phyloP scores from a whole-genome alignment of 331 rosid species.

The Malus hybrid region DNA sequence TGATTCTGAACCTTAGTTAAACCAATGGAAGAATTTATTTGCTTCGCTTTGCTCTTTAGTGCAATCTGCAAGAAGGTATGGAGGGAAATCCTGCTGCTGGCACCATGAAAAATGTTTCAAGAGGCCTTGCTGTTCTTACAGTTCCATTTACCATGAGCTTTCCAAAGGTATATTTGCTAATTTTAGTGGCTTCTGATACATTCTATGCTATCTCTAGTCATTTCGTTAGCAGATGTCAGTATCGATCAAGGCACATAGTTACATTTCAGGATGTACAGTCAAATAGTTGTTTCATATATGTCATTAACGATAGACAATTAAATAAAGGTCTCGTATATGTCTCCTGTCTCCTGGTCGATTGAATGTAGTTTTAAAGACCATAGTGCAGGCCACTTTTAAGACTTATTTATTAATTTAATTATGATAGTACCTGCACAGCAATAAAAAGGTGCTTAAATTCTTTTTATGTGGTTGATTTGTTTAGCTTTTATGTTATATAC shows the following conservation, averaged over 20 bases:
- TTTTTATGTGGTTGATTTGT: not conserved
- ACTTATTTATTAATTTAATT: not conserved
- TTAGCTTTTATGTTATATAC: not conserved
- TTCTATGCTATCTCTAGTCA: not conserved
- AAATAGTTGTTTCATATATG: not conserved
- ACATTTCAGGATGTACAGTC: not conserved
- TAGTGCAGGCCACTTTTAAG: not conserved
- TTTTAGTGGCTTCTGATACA: not conserved
- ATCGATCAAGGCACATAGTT: not conserved
- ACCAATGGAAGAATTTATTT: not conserved
- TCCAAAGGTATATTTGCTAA: slow-evolving; percentile 57
- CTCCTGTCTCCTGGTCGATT: not conserved
- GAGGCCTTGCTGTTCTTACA: slow-evolving; percentile 74
- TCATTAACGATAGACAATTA: not conserved
- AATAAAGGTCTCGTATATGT: not conserved
- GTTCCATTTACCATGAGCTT: slow-evolving; percentile 85
- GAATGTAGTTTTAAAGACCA: not conserved
- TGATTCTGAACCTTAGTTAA: not conserved
- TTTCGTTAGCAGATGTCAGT: not conserved
- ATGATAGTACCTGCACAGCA: not conserved
- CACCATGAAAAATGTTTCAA: slow-evolving; percentile 72
- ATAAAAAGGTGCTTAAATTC: not conserved
- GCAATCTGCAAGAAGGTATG: slow-evolving; percentile 86
- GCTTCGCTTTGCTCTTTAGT: slow-evolving; percentile 33
- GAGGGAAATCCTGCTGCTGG: slow-evolving; percentile 80